These are phyloP conservation scores for Xylariaceae sp. DNA, from an alignment of 2,329 filamentous ascomycete species.

Conservation along the genomic window DNA sequence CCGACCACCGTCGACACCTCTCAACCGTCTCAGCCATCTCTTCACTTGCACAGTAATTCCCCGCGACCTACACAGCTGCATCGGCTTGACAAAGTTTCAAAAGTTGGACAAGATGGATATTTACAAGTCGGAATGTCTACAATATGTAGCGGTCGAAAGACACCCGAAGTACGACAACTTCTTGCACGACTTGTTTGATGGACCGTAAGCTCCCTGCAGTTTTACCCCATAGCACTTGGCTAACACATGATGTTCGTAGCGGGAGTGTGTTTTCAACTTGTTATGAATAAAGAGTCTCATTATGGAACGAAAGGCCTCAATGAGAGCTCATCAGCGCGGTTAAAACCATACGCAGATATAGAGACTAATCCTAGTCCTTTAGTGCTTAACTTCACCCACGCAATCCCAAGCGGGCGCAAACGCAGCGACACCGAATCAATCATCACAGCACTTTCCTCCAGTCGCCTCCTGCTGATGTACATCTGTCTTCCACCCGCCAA, in stretches of 20 bases:
- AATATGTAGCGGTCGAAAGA: conserved; percentile 4
- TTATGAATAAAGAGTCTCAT: no score
- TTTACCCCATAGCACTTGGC: background rate
- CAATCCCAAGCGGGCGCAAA: conserved; percentile 3
- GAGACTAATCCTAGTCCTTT: conserved; percentile 1
- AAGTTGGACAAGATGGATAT: background rate
- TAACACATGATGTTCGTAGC: no score
- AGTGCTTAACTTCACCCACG: conserved; percentile 5
- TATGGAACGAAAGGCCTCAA: no score
- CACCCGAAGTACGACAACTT: conserved; percentile 3
- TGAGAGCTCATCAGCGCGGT: no score
- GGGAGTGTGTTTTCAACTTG: no score
- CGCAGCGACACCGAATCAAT: background rate
- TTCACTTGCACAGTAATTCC: no score
- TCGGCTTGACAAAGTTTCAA: no score
- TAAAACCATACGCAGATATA: background rate
- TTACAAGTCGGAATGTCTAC: conserved; percentile 4
- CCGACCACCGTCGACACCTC: no score
- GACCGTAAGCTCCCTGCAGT: conserved; percentile 7
- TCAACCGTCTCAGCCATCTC: no score
- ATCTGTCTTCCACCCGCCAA: background rate
- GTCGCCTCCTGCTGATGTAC: conserved; percentile 14
- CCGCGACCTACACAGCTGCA: no score
- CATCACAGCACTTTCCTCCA: background rate
- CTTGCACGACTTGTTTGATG: conserved; percentile 5